Evolutionary conservation across 2,329 filamentous ascomycete genomes (phyloP), one percentile per base, ranked within the genome.

Genomic region (Botrytis galanthina): DNA sequence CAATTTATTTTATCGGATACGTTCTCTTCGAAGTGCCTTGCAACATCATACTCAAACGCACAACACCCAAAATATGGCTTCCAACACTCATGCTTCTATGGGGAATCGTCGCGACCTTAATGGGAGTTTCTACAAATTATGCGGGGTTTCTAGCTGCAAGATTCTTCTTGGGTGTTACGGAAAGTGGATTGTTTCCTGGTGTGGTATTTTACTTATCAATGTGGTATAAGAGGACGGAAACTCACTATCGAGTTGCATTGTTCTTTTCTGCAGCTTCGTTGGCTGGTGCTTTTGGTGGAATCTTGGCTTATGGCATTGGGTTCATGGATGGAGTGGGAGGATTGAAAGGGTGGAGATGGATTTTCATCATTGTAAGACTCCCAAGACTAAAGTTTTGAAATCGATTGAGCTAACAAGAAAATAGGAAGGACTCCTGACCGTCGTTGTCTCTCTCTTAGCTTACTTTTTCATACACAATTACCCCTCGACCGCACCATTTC

Each of bases 401-500:
- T 16, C 16, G 4, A 71, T 5, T 35, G 60, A 37, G 26, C 73
- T 77, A 64, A 78, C 26, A 29, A 12, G 12, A 4, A 35, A 42
- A 54, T 26, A 85, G 84, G 88, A 90, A 77, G 88, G 88, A 2
- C 84, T 89, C 8, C 83, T 83, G 0, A 89, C 87, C 0, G 84
- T 89, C 0, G 37, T 88, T 0, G 82, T 90, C 0, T 86, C 86
- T 0, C 57, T 85, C 0, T 79, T 80, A 0, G 84, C 86, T 1
- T 90, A 88, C 78, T 87, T 85, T 79, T 89, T 92, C 80, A 87
- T 92, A n/a, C 85, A 90, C 71, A 91, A 92, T 80, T 91, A 90
- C 73, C 90, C 90, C 0, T 83, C 81, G 48, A 90, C 85, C 0
- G 87, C 89, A 5, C 84, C 83, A 2, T 91, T 91, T 75, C 82